A percentile compares a stretch with the other conserved stretches of the same genome.
These are phyloP conservation scores for Trichophyton simii DNA, from an alignment of 2,329 filamentous ascomycete species.

Conservation along the genomic window DNA sequence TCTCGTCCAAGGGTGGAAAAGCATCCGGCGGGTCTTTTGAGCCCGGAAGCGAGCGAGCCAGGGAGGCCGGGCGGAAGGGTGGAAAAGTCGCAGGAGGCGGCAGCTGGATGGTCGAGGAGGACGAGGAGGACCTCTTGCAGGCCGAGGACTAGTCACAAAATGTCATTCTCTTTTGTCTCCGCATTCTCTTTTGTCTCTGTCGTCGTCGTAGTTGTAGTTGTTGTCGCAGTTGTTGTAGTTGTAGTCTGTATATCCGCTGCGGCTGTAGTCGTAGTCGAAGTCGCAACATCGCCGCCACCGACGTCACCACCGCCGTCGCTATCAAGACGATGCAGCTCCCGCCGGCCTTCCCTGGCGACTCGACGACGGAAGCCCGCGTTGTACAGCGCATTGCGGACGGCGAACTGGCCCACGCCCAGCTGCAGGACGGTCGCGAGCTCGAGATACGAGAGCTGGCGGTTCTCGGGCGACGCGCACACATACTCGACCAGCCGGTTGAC, in stretches of 20 bases:
- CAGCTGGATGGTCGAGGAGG: not conserved
- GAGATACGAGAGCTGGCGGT: not conserved
- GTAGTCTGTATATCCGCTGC: not conserved
- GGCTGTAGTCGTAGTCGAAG: not conserved
- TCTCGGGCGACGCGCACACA: not conserved
- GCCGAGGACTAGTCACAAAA: not conserved
- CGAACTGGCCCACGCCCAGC: not conserved
- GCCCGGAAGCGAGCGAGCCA: conserved; percentile 40
- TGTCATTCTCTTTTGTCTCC: not conserved
- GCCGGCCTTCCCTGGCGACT: not conserved
- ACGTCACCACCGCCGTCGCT: too few species aligned
- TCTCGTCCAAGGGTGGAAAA: conserved; percentile 44
- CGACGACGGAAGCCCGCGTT: not conserved
- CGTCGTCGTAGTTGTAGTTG: not conserved
- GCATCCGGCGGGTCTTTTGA: conserved; percentile 44
- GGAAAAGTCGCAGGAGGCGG: conserved; percentile 20
- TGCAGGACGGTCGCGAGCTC: not conserved
- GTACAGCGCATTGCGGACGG: conserved; percentile 1
- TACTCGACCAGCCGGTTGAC: not conserved
- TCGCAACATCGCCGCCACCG: too few species aligned
- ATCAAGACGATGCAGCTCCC: not conserved
- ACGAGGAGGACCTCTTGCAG: not conserved
- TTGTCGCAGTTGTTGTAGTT: not conserved
- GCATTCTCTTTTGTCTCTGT: not conserved
- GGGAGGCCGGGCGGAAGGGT: conserved; percentile 44